Base-by-base conservation (phyloP, 164 flowering plant species). In the Vitis riparia region DNA sequence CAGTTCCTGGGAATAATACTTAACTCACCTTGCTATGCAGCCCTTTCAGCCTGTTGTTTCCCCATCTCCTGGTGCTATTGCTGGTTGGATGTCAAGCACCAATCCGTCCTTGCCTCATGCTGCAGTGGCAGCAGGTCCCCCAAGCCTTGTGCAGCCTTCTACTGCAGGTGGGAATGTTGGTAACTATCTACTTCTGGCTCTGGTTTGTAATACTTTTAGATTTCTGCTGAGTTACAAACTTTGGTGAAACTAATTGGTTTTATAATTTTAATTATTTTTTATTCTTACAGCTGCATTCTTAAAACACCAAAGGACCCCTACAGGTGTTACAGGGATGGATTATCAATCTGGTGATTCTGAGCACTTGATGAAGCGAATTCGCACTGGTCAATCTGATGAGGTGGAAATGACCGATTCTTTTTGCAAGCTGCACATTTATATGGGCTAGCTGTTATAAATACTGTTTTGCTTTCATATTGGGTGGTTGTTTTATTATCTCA, bases 291-390 rank as follows among this genome's bases (percentile, higher is more conserved):
- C 83, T 72, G 86, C 85, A 44, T 86, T 88, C 68, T 59, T 91
- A 55, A 91, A 91, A 66, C 93, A 91, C 63, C 89, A 86, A 23
- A 87, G 93, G 77, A 78, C 84, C 17, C 91, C 89, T 29, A 71
- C 90, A 32, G 77, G 87, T 73, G 82, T 77, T 63, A 68, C 90
- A 12, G 88, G 88, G 51, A 77, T 89, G 85, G 93, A 91, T 64
- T 91, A 87, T 80, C 93, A 82, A 61, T 80, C 85, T 11, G 86
- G 84, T 70, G 91, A 89, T 72, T 84, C 91, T 1, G 96, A 91
- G 58, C 91, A 85, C 69, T 52, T 89, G 76, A 83, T 85, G 83
- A 91, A 91, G 82, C 87, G 93, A 11, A 78, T 89, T 58, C 87
- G 96, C 17, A 70, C 80, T 59, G 90, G 88, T 16, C 87, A 77